These are phyloP conservation scores for Bruguiera sexangula DNA, from an alignment of 345 rosid species.

Conservation along the genomic window DNA sequence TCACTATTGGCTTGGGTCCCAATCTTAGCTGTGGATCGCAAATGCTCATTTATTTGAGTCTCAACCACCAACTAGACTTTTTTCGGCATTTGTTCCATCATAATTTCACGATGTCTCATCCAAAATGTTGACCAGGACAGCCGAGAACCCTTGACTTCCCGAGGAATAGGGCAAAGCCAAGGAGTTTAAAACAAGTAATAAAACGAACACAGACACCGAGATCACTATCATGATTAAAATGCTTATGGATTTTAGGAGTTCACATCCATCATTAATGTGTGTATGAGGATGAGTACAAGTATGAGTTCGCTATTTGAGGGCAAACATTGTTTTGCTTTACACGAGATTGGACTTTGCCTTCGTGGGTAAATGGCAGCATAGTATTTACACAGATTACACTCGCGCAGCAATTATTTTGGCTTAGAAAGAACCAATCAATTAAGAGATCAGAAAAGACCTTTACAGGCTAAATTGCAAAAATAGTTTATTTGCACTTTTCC, in stretches of 20 bases:
- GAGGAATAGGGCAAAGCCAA: no score
- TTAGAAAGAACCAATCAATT: no score
- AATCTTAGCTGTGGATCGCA: constrained; percentile 40
- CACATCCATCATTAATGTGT: no score
- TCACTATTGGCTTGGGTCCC: constrained; percentile 23
- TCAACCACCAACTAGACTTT: background rate
- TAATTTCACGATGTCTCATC: background rate
- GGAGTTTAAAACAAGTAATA: no score
- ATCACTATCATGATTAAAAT: background rate
- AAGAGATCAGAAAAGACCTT: no score
- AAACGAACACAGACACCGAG: background rate
- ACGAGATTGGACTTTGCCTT: background rate
- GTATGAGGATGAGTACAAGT: background rate
- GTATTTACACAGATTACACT: background rate
- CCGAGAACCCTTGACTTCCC: no score
- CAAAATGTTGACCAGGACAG: background rate
- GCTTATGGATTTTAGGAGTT: no score
- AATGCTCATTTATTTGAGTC: constrained; percentile 9
- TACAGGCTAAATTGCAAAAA: no score
- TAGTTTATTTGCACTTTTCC: background rate
- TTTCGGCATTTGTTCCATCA: background rate
- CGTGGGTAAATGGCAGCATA: background rate
- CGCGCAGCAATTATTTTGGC: background rate
- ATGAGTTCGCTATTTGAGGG: background rate
- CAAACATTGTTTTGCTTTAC: background rate